Evolutionary conservation across 192 early-diverging fungal genomes (phyloP).

Genomic region (Obelidium mucronatum): DNA sequence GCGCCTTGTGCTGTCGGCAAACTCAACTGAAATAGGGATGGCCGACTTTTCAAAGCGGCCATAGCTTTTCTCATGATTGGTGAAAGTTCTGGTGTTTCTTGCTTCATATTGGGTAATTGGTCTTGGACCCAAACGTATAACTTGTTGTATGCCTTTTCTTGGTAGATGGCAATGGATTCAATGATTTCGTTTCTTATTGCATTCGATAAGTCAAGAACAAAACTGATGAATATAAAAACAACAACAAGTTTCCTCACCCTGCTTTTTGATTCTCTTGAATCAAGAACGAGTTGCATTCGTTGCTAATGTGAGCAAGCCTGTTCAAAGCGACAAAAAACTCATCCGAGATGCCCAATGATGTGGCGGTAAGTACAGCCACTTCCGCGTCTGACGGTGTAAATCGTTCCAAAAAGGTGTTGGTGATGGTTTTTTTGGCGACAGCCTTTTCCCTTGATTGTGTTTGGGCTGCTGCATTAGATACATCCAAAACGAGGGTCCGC

Average conservation of each 20-base stretch:
- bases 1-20: too few species aligned
- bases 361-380: conserved; percentile 62
- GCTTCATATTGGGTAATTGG: conserved; percentile 70
- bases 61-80: conserved; percentile 69
- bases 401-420: conserved; percentile 70
- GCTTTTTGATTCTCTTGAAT: conserved; percentile 78
- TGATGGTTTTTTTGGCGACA: conserved; percentile 60
- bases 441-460: conserved; percentile 55
- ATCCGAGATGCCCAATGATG: conserved; percentile 54
- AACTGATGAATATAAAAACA: not conserved
- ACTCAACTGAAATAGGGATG: conserved; percentile 77
- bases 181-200: conserved; percentile 66
- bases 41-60: conserved; percentile 70
- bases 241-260: conserved; percentile 56
- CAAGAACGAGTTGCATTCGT: conserved; percentile 75
- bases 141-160: conserved; percentile 79
- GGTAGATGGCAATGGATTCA: conserved; percentile 71
- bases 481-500: not conserved
- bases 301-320: conserved; percentile 72
- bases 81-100: conserved; percentile 75
- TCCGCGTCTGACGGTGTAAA: conserved; percentile 79
- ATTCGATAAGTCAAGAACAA: not conserved
- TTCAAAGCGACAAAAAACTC: conserved; percentile 77
- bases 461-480: not conserved
- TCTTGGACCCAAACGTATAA: conserved; percentile 72